These are phyloP conservation scores for Podospora australis DNA, from an alignment of 495 filamentous ascomycete species.

Conservation along the genomic window DNA sequence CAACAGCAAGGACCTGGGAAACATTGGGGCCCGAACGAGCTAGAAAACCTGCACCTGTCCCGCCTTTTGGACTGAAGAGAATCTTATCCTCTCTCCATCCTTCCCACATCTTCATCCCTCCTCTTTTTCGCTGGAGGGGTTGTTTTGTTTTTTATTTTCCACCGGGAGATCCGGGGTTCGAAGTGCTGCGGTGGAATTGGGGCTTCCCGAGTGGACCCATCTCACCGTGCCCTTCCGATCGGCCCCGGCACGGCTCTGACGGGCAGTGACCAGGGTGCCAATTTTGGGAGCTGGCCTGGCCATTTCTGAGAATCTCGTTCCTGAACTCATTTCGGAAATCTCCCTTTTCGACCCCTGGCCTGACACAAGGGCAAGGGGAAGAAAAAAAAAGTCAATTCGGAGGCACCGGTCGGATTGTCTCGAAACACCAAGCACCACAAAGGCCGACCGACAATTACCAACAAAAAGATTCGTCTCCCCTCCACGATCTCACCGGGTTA, in stretches of 20 bases:
- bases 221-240: not conserved
- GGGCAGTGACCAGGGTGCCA: conserved; percentile 10
- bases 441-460: not conserved
- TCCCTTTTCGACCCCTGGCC: conserved; percentile 1
- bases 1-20: too few relatives aligned
- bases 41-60: conserved; percentile 11
- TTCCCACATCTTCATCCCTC: too few relatives aligned
- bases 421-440: not conserved
- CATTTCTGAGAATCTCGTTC: conserved; percentile 18
- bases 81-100: not conserved
- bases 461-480: too few relatives aligned
- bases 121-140: too few relatives aligned
- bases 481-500: too few relatives aligned
- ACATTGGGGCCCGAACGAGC: too few relatives aligned
- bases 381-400: not conserved
- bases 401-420: too few relatives aligned
- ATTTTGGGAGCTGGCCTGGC: too few relatives aligned
- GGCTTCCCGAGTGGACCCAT: conserved; percentile 7
- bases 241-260: conserved; percentile 6
- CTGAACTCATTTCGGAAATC: conserved; percentile 14
- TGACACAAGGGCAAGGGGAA: not conserved
- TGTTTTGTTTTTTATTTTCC: too few relatives aligned
- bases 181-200: conserved; percentile 1
- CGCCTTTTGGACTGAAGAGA: not conserved
- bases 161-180: too few relatives aligned